These are phyloP conservation scores for Chlamydomonas sp. DNA, from an alignment of 139 green algal species.

Conservation along the genomic window DNA sequence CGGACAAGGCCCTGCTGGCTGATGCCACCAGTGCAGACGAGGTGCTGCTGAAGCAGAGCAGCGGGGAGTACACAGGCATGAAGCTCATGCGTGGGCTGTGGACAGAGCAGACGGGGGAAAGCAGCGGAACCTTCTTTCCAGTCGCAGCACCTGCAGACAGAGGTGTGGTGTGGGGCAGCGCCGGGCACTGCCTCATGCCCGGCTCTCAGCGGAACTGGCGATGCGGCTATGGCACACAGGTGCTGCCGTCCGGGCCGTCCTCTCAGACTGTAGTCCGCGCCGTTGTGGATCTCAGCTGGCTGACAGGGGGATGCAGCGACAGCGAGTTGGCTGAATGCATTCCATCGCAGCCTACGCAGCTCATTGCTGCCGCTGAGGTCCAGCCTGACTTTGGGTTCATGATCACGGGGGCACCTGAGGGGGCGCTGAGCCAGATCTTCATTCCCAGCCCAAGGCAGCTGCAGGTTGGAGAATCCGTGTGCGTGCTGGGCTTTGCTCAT, in stretches of 20 bases:
- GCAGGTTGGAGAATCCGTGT: slow-evolving; percentile 2
- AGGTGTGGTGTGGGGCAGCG: slow-evolving; percentile 12
- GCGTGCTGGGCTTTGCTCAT: slow-evolving; percentile 15
- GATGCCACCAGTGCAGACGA: slow-evolving; percentile 8
- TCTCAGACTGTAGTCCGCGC: background rate
- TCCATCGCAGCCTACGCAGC: slow-evolving; percentile 12
- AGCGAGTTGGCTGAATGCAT: slow-evolving; percentile 13
- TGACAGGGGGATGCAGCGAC: background rate
- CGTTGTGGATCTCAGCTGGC: slow-evolving; percentile 10
- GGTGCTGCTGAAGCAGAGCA: slow-evolving; percentile 13
- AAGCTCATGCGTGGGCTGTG: slow-evolving; percentile 18
- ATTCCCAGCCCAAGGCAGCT: slow-evolving; percentile 15
- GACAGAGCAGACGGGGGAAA: background rate
- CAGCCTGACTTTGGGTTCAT: slow-evolving; percentile 17
- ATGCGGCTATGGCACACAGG: slow-evolving; percentile 10
- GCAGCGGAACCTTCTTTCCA: slow-evolving; percentile 15
- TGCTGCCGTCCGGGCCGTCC: slow-evolving; percentile 1
- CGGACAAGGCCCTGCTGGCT: background rate
- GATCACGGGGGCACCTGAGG: slow-evolving; percentile 5
- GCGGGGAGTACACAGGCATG: slow-evolving; percentile 9
- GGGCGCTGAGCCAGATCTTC: slow-evolving; percentile 10
- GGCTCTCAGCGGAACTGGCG: slow-evolving; percentile 10
- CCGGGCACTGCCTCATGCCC: slow-evolving; percentile 17
- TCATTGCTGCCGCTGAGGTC: slow-evolving; percentile 4
- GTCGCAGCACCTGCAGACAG: slow-evolving; percentile 9